Evolutionary conservation across 2,329 filamentous ascomycete species (phyloP), one percentile per base, ranked within the genome.

Genomic region (Penicillium sp.): DNA sequence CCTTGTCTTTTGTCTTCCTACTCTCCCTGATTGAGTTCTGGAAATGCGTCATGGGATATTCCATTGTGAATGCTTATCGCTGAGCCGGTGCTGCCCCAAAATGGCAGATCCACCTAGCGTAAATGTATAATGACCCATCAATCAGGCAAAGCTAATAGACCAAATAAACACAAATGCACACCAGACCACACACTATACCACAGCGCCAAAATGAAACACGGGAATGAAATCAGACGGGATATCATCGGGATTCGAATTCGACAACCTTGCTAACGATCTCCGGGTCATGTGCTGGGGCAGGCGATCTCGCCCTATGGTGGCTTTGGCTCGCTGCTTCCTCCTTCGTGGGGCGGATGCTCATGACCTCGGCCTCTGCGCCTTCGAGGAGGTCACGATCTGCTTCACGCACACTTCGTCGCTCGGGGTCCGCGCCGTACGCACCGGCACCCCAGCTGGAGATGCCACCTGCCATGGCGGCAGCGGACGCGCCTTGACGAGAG

Each of bases 291-390:
- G 39, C 56, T 39, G 61, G 47, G 55, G 65, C 18, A 51, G 66
- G 37, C 13, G 59, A 43, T 36, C 56, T 11, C 52, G 39, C 54
- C 2, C 58, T 13, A 61, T 51, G 50, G 16, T 39, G n/a, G 6
- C 31, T 51, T 31, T 60, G 63, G 18, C 57, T 59, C 4, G 73
- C 66, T 11, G 65, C 55, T 6, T 73, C 73, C 24, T 74, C 70
- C 43, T 67, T 71, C 2, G 71, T 70, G 3, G 71, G 69, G 50
- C 72, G 70, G 24, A 78, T 69, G 63, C 70, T 84, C 13, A 84
- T 84, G 0, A 89, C 90, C 71, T 94, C 90, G 1, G 88, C 90
- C 71, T 94, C 90, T 2, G 88, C 88, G 0, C 89, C 90, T 65
- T 90, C 88, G 14, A 93, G 76, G 14, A 93, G 75, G 71, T 91